Conservation (phyloP, 345 rosid genomes). For the Microthlaspi erraticum region DNA sequence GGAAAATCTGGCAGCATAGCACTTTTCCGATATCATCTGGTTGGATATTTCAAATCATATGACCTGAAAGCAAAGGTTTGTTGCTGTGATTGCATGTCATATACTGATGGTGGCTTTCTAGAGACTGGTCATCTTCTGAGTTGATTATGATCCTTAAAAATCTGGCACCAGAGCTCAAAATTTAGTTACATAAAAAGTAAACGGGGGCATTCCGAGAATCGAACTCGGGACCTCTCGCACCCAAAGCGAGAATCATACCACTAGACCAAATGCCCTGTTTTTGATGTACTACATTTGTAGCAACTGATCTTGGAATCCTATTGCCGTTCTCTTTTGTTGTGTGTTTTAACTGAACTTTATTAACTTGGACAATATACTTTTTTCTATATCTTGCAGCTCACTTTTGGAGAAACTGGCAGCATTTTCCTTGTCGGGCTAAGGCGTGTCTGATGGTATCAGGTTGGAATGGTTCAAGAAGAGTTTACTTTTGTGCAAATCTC, state of each 20-base stretch:
- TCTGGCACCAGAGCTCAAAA: conserved; percentile 1
- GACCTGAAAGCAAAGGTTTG: conserved; percentile 11
- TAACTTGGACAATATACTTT: not conserved
- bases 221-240: conserved; percentile 88
- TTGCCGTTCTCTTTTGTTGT: not conserved
- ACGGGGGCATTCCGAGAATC: conserved; percentile 69
- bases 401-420: not conserved
- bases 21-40: conserved; percentile 8
- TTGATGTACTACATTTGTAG: conserved; percentile 18
- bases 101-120: conserved; percentile 1
- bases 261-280: conserved; percentile 72
- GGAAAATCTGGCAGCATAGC: not conserved
- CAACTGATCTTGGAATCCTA: not conserved
- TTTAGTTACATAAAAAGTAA: conserved; percentile 9
- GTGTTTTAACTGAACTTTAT: not conserved
- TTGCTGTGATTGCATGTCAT: not conserved
- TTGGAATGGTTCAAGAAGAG: not conserved
- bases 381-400: not conserved
- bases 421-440: not conserved
- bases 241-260: conserved; percentile 95
- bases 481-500: no score
- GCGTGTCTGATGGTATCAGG: not conserved
- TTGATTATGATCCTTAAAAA: not conserved
- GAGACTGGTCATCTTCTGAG: conserved; percentile 5
- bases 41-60: conserved; percentile 23